Evolutionary conservation across 176 grass and related monocot genomes (phyloP).

Genomic region (Miscanthus lutarioriparius): DNA sequence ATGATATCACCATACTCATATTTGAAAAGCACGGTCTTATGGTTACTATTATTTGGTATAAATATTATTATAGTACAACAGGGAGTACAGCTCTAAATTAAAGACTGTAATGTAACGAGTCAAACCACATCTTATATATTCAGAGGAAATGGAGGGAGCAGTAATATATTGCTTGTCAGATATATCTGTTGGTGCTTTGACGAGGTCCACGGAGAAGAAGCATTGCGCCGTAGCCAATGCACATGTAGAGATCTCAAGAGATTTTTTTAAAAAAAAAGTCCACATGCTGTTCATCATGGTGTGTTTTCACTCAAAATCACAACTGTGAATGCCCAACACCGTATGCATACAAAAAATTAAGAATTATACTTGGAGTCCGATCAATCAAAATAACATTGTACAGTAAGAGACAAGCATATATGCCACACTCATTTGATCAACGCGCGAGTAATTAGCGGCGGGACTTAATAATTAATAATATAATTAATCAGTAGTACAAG

Average conservation of each 20-base stretch:
- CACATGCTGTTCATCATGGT: neutral
- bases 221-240: neutral
- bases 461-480: constrained; percentile 1
- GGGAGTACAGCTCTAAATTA: neutral
- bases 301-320: neutral
- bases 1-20: neutral
- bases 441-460: constrained; percentile 15
- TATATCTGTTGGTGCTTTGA: neutral
- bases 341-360: neutral
- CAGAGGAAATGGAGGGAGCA: neutral
- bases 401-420: neutral
- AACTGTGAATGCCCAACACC: neutral
- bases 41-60: neutral
- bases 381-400: neutral
- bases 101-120: too few species aligned
- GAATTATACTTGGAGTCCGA: neutral
- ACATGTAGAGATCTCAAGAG: neutral
- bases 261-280: neutral
- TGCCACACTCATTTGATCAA: neutral
- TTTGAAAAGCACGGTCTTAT: neutral
- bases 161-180: neutral
- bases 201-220: neutral
- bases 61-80: neutral
- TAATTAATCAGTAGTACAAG: constrained; percentile 1
- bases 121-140: neutral